A percentile compares a stretch with the other conserved stretches of the same genome.
Conservation (phyloP, 2,329 filamentous ascomycete species). For the Myriosclerotinia scirpicola region DNA sequence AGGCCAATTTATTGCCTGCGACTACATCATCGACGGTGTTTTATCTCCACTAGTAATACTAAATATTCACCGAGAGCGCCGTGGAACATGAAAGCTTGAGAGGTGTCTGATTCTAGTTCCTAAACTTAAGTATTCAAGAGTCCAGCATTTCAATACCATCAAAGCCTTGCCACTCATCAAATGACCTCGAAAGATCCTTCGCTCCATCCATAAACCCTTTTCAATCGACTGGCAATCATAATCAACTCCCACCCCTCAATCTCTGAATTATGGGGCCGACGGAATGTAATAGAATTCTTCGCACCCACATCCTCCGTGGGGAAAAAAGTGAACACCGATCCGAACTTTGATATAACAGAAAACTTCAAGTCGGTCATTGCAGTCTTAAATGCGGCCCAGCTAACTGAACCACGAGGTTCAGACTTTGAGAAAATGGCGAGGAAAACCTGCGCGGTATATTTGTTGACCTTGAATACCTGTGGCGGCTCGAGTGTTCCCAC, state of each 20-base stretch:
- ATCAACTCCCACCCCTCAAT: constrained; percentile 16
- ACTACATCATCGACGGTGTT: background rate
- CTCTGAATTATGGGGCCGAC: constrained; percentile 18
- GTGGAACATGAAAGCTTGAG: too few species aligned
- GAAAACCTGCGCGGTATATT: constrained; percentile 45
- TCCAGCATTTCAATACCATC: too few species aligned
- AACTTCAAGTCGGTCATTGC: constrained; percentile 48
- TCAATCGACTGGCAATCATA: constrained; percentile 20
- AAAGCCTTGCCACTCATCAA: background rate
- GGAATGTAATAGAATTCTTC: constrained; percentile 19
- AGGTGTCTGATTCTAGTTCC: too few species aligned
- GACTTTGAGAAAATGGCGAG: constrained; percentile 36
- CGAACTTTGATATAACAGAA: constrained; percentile 44
- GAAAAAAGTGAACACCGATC: constrained; percentile 44
- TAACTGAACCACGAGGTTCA: constrained; percentile 23
- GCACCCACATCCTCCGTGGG: background rate
- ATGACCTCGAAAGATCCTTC: background rate
- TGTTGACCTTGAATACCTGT: constrained; percentile 42
- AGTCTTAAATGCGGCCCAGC: constrained; percentile 41
- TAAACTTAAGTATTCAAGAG: background rate
- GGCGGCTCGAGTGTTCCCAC: constrained; percentile 3
- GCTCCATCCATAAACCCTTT: constrained; percentile 20
- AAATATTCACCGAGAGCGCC: background rate
- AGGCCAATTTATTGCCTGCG: background rate
- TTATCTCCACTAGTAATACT: background rate